Evolutionary conservation across 345 rosid species (phyloP), one percentile per base, ranked within the genome.

Genomic region (Syzygium aromaticum): DNA sequence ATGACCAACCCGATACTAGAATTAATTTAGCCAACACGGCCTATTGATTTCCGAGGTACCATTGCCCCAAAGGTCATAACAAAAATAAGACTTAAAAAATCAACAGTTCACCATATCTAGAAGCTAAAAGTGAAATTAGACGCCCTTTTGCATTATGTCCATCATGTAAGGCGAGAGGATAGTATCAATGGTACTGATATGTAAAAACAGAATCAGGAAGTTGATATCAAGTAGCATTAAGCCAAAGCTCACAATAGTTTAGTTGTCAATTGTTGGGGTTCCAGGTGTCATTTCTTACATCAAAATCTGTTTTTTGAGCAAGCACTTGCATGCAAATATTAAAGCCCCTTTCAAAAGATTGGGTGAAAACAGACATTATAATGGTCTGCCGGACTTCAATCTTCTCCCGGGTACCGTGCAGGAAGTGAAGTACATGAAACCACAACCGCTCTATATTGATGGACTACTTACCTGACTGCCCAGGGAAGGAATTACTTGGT

Each of bases 401-500:
- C 52, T 25, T 57, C 23, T 85, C 28, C 54, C 86, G 3, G 28
- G 49, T 30, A 84, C 53, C 11, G 23, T 38, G 27, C 49, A 10
- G 82, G 51, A 21, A 59, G 84, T 59, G 43, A 51, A 77, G 13
- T 19, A 87, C 21, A 82, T 12, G 22, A 87, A 38, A 87, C 25
- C 33, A 54, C 21, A 87, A 51, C 51, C 38, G 3, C 57, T 11
- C 28, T 23, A 21, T 8, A 10, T 28, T 28, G 61, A 25, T 7
- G 43, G 25, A 54, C 15, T 46, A 73, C 88, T 91, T 85, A 97
- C 99, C 98, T 97, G 99, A 57, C 85, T 92, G 28, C 98, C 97
- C 51, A 97, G 97, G 85, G 99, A 96, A 84, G 99, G 98, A 88
- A 97, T 92, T 85, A 92, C 95, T 95, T 96, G 97, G 93, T 96